These are phyloP conservation scores for Poa pratensis DNA, from an alignment of 176 grass and related monocot genomes.

Conservation along the genomic window DNA sequence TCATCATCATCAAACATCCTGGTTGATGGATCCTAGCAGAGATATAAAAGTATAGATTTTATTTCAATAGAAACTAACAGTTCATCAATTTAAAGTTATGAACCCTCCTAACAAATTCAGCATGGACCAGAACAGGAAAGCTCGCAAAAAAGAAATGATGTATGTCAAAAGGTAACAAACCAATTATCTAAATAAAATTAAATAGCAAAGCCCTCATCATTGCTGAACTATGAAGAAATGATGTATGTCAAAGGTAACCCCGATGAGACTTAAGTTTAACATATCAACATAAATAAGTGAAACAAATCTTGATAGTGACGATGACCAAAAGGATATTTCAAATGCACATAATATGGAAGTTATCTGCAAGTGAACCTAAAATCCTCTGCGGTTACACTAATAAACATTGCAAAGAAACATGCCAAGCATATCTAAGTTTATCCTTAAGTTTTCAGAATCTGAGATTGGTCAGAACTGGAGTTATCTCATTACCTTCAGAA, in stretches of 20 bases:
- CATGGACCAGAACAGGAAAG: not conserved
- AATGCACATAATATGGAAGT: too few species aligned
- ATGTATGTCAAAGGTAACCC: not conserved
- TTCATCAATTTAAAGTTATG: not conserved
- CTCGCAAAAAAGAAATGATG: not conserved
- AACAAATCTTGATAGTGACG: too few species aligned
- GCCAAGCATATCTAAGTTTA: too few species aligned
- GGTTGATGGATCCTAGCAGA: not conserved
- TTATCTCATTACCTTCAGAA: not conserved
- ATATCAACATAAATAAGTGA: too few species aligned
- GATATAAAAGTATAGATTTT: not conserved
- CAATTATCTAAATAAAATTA: not conserved
- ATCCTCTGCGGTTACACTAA: too few species aligned
- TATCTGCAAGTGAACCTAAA: too few species aligned
- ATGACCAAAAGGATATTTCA: too few species aligned
- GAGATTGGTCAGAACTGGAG: not conserved
- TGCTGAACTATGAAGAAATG: not conserved
- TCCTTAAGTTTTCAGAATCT: not conserved
- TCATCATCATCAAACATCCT: conserved; percentile 40
- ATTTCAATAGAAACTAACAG: not conserved
- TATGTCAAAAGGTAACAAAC: not conserved
- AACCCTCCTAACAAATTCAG: not conserved
- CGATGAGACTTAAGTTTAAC: not conserved
- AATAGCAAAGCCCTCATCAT: not conserved
- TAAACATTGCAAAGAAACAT: too few species aligned